Evolutionary conservation across 441 rosid species (phyloP), one percentile per base, ranked within the genome.

Genomic region (Jatropha multifida): DNA sequence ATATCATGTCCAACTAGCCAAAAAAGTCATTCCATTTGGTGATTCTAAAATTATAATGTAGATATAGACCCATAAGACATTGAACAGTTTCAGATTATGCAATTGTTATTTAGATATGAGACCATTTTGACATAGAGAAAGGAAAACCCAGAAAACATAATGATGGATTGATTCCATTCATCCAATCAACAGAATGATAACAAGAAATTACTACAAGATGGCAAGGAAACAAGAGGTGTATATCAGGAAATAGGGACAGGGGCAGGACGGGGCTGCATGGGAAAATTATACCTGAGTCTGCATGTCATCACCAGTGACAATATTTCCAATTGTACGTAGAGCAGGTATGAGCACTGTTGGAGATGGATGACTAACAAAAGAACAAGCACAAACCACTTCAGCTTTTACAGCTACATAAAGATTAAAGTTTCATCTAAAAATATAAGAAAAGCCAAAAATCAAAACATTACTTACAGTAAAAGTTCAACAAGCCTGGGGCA

Each of bases 301-400:
- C 77, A 80, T 38, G 81, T 91, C 98, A 80, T 93, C 97, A 52
- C 98, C 94, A n/a, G 93, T 93, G 40, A 93, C 97, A 54, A 93
- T 90, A 79, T 93, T 90, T 60, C 96, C 94, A 73, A 91, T 88
- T 0, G 91, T 81, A 48, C 97, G 92, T 69, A 93, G 90, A 41
- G 98, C 94, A 70, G 98, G 97, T 79, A 90, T 88, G 52, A 91
- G 83, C 80, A 93, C 92, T 2, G 95, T 85, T 41, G 93, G 90
- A 73, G 97, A 86, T 74, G 89, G 90, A 75, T 91, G 94, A 65
- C 95, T 93, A 75, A 40, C 49, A 70, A 79, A 78, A 77, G 44
- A 60, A 59, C 54, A 49, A 8, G 42, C 49, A 55, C 68, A 75
- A 27, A 71, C 73, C 65, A 11, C 23, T 32, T 80, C 41, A 68